phyloP scores from a whole-genome alignment of 441 rosid species.

The Adansonia grandidieri region DNA sequence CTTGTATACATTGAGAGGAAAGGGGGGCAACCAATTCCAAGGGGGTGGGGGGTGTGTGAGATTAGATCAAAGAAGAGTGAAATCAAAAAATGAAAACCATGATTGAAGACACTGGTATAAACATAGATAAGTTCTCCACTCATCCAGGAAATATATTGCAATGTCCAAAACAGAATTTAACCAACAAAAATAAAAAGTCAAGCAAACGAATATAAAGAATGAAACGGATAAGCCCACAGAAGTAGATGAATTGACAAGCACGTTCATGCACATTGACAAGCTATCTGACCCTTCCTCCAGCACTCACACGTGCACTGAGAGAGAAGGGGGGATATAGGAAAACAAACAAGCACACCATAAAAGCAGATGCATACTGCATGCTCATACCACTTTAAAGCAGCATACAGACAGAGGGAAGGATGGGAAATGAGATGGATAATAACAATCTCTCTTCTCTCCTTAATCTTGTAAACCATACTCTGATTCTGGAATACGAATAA shows the following conservation, averaged over 20 bases:
- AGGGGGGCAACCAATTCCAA: conserved; percentile 23
- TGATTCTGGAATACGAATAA: not conserved
- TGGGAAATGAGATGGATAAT: conserved; percentile 7
- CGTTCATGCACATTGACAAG: not conserved
- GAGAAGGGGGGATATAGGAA: not conserved
- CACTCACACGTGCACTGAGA: not conserved
- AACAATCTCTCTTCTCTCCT: conserved; percentile 10
- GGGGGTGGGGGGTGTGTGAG: too few species aligned
- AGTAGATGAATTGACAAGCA: not conserved
- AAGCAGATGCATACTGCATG: conserved; percentile 20
- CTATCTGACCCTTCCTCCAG: conserved; percentile 8
- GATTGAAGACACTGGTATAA: conserved; percentile 17
- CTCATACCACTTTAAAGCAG: conserved; percentile 15
- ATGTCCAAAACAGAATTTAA: conserved; percentile 14
- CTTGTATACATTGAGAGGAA: not conserved
- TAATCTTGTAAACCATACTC: not conserved
- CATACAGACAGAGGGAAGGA: conserved; percentile 11
- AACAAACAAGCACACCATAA: conserved; percentile 20
- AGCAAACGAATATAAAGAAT: conserved; percentile 14
- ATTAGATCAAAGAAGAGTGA: conserved; percentile 4
- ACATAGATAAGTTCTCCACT: not conserved
- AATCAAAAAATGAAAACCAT: not conserved
- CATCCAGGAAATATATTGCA: conserved; percentile 1
- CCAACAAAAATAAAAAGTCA: not conserved
- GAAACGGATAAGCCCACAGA: not conserved